A percentile compares a stretch with the other conserved stretches of the same genome.
phyloP scores from a whole-genome alignment of 2,329 filamentous ascomycete genomes.

The Fusarium annulatum region DNA sequence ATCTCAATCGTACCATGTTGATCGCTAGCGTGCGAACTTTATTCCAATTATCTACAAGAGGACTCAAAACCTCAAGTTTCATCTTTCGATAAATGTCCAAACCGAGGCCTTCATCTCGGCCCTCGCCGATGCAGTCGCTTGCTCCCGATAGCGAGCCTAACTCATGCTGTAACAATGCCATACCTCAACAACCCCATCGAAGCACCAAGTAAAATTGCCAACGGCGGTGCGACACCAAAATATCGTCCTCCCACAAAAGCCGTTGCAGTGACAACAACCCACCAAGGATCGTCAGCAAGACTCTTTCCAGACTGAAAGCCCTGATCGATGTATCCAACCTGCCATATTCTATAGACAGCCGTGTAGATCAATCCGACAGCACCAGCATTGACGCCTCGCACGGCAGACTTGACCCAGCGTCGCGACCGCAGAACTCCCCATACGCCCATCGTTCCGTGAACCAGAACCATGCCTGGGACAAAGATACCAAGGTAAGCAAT shows the following conservation, averaged over 20 bases:
- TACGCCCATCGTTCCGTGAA: slow-evolving; percentile 64
- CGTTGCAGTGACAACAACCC: slow-evolving; percentile 67
- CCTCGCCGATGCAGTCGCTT: background rate
- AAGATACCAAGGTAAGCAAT: slow-evolving; percentile 66
- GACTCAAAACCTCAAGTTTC: accelerated
- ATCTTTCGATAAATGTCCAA: background rate
- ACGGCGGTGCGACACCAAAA: background rate
- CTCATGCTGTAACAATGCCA: background rate
- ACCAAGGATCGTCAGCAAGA: slow-evolving; percentile 70
- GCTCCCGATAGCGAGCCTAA: accelerated
- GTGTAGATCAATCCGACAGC: slow-evolving; percentile 73
- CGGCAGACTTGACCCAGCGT: slow-evolving; percentile 58
- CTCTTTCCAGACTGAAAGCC: slow-evolving; percentile 61
- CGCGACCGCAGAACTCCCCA: slow-evolving; percentile 63
- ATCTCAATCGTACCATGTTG: background rate
- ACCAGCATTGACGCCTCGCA: slow-evolving; percentile 68
- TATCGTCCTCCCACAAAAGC: slow-evolving; percentile 16
- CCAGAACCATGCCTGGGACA: slow-evolving; percentile 59
- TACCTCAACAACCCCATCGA: slow-evolving; percentile 13
- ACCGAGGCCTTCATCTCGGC: accelerated
- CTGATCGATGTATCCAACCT: slow-evolving; percentile 68
- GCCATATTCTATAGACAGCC: slow-evolving; percentile 71
- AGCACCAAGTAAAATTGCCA: slow-evolving; percentile 6
- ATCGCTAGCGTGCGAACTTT: background rate
- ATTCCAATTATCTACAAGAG: accelerated